Conservation (phyloP, 345 rosid species). For the Gossypium turneri region DNA sequence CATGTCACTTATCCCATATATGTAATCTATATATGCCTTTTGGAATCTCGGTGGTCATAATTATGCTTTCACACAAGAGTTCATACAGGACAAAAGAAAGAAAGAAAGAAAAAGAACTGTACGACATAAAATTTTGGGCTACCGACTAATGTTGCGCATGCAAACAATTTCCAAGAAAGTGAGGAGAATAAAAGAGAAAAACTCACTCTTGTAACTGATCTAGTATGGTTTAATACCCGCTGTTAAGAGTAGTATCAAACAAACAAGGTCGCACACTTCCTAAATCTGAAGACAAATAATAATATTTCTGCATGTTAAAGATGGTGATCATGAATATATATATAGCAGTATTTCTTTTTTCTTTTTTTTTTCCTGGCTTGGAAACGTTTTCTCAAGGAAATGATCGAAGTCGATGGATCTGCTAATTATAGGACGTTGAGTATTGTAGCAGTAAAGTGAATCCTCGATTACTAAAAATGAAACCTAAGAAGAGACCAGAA, state of each 20-base stretch:
- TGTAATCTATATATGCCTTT: neutral
- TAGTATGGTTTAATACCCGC: neutral
- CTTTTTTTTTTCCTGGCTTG: no score
- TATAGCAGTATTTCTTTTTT: no score
- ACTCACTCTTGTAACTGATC: neutral
- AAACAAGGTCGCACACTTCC: neutral
- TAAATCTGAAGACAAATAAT: neutral
- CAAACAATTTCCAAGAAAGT: slow-evolving; percentile 38
- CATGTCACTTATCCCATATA: neutral
- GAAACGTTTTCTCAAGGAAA: neutral
- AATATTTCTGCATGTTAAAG: neutral
- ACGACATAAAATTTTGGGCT: neutral
- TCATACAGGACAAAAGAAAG: neutral
- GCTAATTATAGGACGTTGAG: neutral
- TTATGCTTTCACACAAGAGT: slow-evolving; percentile 3
- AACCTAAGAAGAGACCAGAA: neutral
- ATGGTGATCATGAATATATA: neutral
- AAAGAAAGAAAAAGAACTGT: neutral
- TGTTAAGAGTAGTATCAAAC: neutral
- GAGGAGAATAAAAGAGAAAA: neutral
- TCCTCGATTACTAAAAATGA: neutral
- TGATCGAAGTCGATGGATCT: neutral
- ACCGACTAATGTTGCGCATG: slow-evolving; percentile 36
- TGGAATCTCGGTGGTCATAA: neutral
- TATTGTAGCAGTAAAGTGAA: neutral